phyloP scores from a whole-genome alignment of 345 rosid species.

The Eucalyptus erythrocorys region DNA sequence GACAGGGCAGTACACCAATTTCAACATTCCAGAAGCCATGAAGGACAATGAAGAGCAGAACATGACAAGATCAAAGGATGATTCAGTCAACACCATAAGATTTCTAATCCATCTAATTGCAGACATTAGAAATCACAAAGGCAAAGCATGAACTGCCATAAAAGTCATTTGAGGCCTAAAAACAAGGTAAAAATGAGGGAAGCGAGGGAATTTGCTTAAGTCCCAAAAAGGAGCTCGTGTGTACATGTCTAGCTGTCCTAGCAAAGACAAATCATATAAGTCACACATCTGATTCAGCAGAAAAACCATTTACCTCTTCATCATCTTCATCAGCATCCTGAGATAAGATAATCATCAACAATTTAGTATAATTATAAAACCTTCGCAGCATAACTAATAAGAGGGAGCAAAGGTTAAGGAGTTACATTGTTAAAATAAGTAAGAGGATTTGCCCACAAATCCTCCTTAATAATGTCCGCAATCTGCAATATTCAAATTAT shows the following conservation, averaged over 20 bases:
- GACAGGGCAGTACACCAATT: background rate
- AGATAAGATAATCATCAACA: background rate
- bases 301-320: slow-evolving; percentile 32
- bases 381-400: background rate
- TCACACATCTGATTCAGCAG: background rate
- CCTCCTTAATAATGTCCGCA: slow-evolving; percentile 91
- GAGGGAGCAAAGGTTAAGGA: background rate
- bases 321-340: slow-evolving; percentile 70
- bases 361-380: background rate
- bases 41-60: background rate
- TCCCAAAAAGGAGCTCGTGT: background rate
- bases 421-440: slow-evolving; percentile 74
- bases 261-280: background rate
- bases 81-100: background rate
- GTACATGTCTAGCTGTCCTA: background rate
- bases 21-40: background rate
- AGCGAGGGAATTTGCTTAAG: background rate
- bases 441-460: slow-evolving; percentile 91
- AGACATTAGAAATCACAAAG: background rate
- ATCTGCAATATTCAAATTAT: slow-evolving; percentile 30
- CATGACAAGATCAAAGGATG: background rate
- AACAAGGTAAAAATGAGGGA: background rate
- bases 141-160: background rate
- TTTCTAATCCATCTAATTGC: background rate
- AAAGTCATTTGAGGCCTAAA: background rate